Percentiles rank a stretch among this genome's conserved stretches.
These are phyloP conservation scores for Amphichorda felina DNA, from an alignment of 2,329 filamentous ascomycete genomes.

Conservation along the genomic window DNA sequence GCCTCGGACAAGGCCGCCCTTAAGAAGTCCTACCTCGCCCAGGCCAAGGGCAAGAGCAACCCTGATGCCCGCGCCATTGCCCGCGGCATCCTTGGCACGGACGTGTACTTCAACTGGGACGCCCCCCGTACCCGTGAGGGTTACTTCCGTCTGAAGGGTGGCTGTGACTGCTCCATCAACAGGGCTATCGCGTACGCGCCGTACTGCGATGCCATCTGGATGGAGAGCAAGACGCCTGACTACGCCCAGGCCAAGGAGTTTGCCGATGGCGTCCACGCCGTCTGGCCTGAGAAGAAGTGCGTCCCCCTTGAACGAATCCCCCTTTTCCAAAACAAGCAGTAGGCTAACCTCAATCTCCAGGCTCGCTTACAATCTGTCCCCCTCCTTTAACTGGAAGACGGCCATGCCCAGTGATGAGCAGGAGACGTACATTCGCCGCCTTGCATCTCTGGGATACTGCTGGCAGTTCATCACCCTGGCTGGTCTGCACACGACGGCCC, in stretches of 20 bases:
- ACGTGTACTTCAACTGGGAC: constrained; percentile 93
- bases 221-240: constrained; percentile 96
- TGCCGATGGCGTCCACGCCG: constrained; percentile 82
- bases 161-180: constrained; percentile 84
- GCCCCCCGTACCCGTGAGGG: constrained; percentile 86
- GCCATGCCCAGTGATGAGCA: constrained; percentile 88
- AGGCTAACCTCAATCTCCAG: constrained; percentile 27
- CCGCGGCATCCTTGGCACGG: constrained; percentile 61
- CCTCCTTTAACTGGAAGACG: constrained; percentile 99
- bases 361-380: constrained; percentile 94
- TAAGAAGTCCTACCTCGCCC: constrained; percentile 52
- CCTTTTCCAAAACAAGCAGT: constrained; percentile 6
- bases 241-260: constrained; percentile 87
- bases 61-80: constrained; percentile 70
- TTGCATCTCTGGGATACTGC: constrained; percentile 84
- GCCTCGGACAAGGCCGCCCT: constrained; percentile 57
- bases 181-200: constrained; percentile 85
- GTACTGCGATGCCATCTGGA: constrained; percentile 95
- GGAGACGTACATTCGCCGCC: constrained; percentile 91
- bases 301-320: constrained; percentile 1
- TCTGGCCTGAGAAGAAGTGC: constrained; percentile 92
- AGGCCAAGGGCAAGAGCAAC: constrained; percentile 76
- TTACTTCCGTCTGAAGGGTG: constrained; percentile 86
- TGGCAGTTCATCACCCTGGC: constrained; percentile 99
- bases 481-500: constrained; percentile 86